Evolutionary conservation across 2,329 filamentous ascomycete species (phyloP).

Genomic region (Pseudogymnoascus sp.): DNA sequence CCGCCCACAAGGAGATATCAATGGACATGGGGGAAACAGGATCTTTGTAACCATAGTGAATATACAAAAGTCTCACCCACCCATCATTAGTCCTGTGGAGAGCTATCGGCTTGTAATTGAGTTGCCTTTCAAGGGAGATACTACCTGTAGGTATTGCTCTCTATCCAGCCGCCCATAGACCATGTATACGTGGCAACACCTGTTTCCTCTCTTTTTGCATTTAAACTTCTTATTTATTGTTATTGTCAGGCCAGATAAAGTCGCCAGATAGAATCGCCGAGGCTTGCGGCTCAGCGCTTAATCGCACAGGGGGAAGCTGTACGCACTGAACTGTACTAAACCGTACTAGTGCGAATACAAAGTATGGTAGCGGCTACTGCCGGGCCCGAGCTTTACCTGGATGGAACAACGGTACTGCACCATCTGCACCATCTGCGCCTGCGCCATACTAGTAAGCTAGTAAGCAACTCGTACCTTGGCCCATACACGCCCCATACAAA

Average conservation of each 20-base stretch:
- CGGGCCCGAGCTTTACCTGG: neutral
- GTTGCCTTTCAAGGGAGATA: neutral
- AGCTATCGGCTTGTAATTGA: neutral
- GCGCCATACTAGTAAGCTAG: neutral
- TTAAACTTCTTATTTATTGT: neutral
- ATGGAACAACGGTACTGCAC: neutral
- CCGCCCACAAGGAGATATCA: neutral
- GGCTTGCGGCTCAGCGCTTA: neutral
- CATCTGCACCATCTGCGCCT: neutral
- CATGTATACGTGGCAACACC: neutral
- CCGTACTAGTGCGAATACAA: neutral
- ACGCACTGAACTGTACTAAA: neutral
- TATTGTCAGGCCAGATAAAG: neutral
- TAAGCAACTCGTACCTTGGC: neutral
- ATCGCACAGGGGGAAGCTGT: neutral
- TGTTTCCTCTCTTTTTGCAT: neutral
- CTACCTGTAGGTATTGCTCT: neutral
- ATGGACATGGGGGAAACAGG: neutral
- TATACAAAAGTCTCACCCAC: neutral
- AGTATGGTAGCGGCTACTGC: conserved; percentile 1
- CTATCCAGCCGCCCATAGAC: neutral
- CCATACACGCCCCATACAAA: neutral
- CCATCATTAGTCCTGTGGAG: neutral
- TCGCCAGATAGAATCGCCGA: neutral
- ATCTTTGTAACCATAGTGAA: conserved; percentile 3